Evolutionary conservation across 345 rosid genomes (phyloP).

Genomic region (Eucalyptus regnans): DNA sequence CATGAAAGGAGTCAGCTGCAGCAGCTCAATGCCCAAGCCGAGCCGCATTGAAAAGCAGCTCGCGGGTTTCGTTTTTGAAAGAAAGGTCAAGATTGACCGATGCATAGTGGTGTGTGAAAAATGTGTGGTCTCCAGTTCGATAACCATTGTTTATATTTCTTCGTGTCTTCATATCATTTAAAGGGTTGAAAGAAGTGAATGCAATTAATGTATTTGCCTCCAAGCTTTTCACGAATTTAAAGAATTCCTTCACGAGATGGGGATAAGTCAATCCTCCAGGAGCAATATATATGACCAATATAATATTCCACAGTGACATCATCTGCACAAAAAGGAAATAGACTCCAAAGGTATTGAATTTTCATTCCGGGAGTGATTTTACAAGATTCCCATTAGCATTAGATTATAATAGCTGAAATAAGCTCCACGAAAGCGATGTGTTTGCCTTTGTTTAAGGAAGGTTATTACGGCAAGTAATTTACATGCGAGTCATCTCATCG

Average conservation of each 20-base stretch:
- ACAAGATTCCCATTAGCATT: not conserved
- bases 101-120: not conserved
- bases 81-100: not conserved
- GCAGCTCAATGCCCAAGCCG: not conserved
- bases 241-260: not conserved
- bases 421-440: not conserved
- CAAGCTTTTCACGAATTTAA: constrained; percentile 4
- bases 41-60: not conserved
- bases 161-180: constrained; percentile 34
- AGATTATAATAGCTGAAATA: not conserved
- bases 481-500: not conserved
- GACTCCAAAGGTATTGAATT: not conserved
- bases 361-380: not conserved
- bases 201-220: constrained; percentile 48
- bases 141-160: not conserved
- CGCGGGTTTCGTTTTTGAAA: not conserved
- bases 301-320: not conserved
- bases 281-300: not conserved
- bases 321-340: not conserved
- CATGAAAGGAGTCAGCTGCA: not conserved
- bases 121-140: not conserved
- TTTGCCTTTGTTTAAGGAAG: not conserved
- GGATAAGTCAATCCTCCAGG: constrained; percentile 1
- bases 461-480: not conserved
- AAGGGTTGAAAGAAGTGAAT: constrained; percentile 13